A percentile compares a stretch with the other conserved stretches of the same genome.
These are phyloP conservation scores for Phialophora macrospora DNA, from an alignment of 2,329 filamentous ascomycete genomes.

Conservation along the genomic window DNA sequence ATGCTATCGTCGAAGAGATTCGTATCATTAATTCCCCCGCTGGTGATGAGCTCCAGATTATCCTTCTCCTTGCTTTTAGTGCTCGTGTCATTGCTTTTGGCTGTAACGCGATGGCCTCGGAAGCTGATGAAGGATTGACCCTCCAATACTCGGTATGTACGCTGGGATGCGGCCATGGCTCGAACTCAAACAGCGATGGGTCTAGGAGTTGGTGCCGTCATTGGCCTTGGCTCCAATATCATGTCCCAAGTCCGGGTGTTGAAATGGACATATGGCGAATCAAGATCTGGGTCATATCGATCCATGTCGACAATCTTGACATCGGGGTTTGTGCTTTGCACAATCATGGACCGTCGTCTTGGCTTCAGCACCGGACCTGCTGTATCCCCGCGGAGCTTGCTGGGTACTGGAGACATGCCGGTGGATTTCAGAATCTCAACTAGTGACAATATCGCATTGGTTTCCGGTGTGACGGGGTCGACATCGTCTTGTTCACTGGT, in stretches of 20 bases:
- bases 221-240: conserved; percentile 27
- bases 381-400: background rate
- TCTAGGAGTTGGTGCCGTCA: conserved; percentile 16
- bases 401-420: conserved; percentile 5
- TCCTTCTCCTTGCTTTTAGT: background rate
- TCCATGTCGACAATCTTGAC: conserved; percentile 18
- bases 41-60: background rate
- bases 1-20: background rate
- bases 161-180: background rate
- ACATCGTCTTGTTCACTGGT: conserved; percentile 20
- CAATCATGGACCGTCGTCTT: conserved; percentile 2
- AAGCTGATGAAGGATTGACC: background rate
- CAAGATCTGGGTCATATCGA: conserved; percentile 19
- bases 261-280: conserved; percentile 37
- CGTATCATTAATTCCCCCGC: background rate
- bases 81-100: background rate
- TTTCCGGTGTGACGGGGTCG: conserved; percentile 22
- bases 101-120: background rate
- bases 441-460: conserved; percentile 23
- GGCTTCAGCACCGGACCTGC: background rate
- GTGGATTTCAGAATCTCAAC: conserved; percentile 29
- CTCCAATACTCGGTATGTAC: background rate
- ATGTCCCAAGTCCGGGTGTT: conserved; percentile 39
- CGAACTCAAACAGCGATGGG: conserved; percentile 4
- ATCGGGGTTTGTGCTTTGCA: conserved; percentile 3